Conservation (phyloP, 1,284 basidiomycete genomes). For the Inonotus hispidus region DNA sequence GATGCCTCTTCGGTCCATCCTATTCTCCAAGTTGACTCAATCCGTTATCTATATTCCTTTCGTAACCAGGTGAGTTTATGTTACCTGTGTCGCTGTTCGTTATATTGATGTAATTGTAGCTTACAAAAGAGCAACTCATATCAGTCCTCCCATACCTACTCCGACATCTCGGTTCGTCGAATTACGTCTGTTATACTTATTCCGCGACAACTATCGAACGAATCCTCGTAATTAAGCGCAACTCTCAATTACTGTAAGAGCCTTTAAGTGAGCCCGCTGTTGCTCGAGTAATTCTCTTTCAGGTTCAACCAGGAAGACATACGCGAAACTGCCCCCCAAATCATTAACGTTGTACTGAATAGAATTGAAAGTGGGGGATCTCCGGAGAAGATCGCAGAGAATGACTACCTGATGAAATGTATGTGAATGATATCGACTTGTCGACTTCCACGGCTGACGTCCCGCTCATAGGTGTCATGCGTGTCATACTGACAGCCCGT, state of each 20-base stretch:
- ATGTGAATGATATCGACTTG: slow-evolving; percentile 26
- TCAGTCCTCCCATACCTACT: slow-evolving; percentile 87
- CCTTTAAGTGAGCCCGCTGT: slow-evolving; percentile 18
- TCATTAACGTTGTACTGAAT: slow-evolving; percentile 73
- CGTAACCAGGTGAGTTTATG: slow-evolving; percentile 71
- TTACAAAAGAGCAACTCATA: slow-evolving; percentile 92
- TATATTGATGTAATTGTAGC: slow-evolving; percentile 35
- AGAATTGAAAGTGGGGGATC: slow-evolving; percentile 83
- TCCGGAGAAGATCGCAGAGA: slow-evolving; percentile 94
- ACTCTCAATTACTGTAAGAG: slow-evolving; percentile 61
- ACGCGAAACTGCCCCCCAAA: slow-evolving; percentile 70
- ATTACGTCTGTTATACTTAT: slow-evolving; percentile 86
- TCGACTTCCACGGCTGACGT: background rate
- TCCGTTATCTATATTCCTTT: slow-evolving; percentile 92
- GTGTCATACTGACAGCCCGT: slow-evolving; percentile 86
- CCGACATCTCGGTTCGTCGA: slow-evolving; percentile 76
- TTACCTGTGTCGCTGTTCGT: background rate
- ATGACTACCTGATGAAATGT: slow-evolving; percentile 99
- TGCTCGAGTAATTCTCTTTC: background rate
- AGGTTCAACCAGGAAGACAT: slow-evolving; percentile 88
- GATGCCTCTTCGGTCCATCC: slow-evolving; percentile 68
- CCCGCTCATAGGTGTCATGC: slow-evolving; percentile 70
- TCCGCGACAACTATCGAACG: slow-evolving; percentile 88
- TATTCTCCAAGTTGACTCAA: slow-evolving; percentile 93
- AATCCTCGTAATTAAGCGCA: slow-evolving; percentile 82